Evolutionary conservation across 2,329 filamentous ascomycete genomes (phyloP), one percentile per base, ranked within the genome.

Genomic region (Fusarium cyanostomum): DNA sequence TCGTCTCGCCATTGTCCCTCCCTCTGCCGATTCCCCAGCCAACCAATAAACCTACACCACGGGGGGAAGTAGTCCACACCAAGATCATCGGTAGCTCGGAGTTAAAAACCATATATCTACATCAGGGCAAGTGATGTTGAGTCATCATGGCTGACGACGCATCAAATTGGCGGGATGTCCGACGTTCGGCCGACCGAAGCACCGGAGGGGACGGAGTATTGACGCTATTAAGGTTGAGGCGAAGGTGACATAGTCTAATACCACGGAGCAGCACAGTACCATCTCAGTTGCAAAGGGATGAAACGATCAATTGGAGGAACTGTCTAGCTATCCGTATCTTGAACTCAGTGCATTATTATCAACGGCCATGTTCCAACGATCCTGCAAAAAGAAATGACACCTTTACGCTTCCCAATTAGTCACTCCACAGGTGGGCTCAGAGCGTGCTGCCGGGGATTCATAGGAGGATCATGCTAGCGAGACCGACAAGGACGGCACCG

Each of bases 81-180:
- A 28, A n/a, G 21, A 44, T 35, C 33, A 49, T 57, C 61, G 46
- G 61, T 53, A 46, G 44, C 57, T 65, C 62, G 62, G 62, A 66
- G 34, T 59, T 65, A 59, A 56, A 30, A 16, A 18, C 38, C 35
- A 39, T 21, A 51, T n/a, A n/a, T 30, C 16, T 15, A n/a, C 24
- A 34, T 42, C 53, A 24, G 26, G 33, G 60, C 37, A 37, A 7
- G 8, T n/a, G 15, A 7, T 16, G 34, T 28, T 30, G 39, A 10
- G 12, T 48, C 53, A 63, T 35, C 44, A 45, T 6, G 12, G 35
- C 39, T 62, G 45, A 38, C 48, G 45, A 46, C 30, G 28, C 37
- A 55, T 33, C 13, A 30, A 10, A 30, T 37, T 52, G 61, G 46
- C 34, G 52, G 31, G 49, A 66, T 52, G 12, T 55, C 62, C 57